These are phyloP conservation scores for Ustilago bromivora DNA, from an alignment of 1,284 basidiomycete genomes.

Conservation along the genomic window DNA sequence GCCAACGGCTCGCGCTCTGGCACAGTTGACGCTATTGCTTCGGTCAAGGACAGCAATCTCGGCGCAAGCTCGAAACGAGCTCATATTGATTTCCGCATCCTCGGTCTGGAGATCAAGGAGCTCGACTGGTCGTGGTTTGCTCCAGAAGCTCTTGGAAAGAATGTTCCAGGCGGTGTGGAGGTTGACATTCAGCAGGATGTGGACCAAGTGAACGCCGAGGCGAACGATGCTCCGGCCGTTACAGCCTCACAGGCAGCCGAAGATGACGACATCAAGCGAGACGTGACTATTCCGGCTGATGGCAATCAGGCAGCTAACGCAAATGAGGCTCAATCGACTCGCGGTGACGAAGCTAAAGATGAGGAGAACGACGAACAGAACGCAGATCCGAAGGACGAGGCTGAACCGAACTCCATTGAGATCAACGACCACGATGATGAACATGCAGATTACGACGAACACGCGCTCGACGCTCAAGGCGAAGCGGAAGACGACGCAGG, in stretches of 20 bases:
- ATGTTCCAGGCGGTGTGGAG: not conserved
- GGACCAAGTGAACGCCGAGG: constrained; percentile 6
- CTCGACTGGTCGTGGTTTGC: constrained; percentile 57
- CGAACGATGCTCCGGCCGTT: not conserved
- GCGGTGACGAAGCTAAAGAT: not conserved
- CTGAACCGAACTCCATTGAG: not conserved
- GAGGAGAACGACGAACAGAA: constrained; percentile 6
- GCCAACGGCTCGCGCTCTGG: not conserved
- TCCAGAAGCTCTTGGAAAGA: constrained; percentile 12
- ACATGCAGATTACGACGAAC: constrained; percentile 16
- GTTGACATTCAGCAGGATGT: not conserved
- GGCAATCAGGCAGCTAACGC: not conserved
- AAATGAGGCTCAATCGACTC: not conserved
- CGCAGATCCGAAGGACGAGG: not conserved
- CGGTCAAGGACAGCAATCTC: constrained; percentile 8
- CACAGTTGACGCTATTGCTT: constrained; percentile 1
- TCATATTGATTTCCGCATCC: constrained; percentile 58
- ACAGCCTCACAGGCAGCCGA: not conserved
- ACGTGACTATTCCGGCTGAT: not conserved
- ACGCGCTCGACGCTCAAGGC: not conserved
- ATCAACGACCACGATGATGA: constrained; percentile 3
- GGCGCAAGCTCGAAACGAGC: constrained; percentile 22
- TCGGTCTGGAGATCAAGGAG: constrained; percentile 50
- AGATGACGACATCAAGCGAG: not conserved
- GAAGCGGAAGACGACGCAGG: constrained; percentile 22